Conservation (phyloP, 31 red algal genomes). For the Odonthalia washingtoniensis region DNA sequence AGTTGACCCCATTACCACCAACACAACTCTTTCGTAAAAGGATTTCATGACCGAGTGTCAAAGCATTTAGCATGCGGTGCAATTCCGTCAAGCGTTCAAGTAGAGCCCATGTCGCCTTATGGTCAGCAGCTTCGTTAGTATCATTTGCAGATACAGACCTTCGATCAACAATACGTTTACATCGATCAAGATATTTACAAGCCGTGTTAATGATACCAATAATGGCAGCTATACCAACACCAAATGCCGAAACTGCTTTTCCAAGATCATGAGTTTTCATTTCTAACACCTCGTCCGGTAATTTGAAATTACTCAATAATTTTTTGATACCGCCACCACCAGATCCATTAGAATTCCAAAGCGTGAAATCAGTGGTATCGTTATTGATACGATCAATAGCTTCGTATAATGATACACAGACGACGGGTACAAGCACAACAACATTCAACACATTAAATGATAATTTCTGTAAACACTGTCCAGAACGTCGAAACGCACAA, state of each 20-base stretch:
- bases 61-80: constrained; percentile 65
- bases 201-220: constrained; percentile 65
- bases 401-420: constrained; percentile 66
- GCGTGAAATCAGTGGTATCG: background rate
- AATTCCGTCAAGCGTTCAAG: constrained; percentile 69
- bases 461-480: constrained; percentile 22
- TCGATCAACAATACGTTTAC: constrained; percentile 17
- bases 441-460: constrained; percentile 39
- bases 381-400: constrained; percentile 40
- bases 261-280: constrained; percentile 48
- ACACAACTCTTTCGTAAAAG: constrained; percentile 22
- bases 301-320: background rate
- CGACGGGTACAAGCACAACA: constrained; percentile 66
- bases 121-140: background rate
- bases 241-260: constrained; percentile 57
- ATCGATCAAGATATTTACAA: constrained; percentile 26
- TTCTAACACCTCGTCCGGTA: constrained; percentile 19
- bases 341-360: background rate
- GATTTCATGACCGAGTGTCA: constrained; percentile 61
- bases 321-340: background rate
- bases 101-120: constrained; percentile 24
- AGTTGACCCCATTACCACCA: background rate
- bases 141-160: background rate
- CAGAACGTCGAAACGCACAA: background rate
- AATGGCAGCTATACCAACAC: constrained; percentile 52